Evolutionary conservation across 106 monocot species (phyloP), one percentile per base, ranked within the genome.

Genomic region (Dendrobium catenatum): DNA sequence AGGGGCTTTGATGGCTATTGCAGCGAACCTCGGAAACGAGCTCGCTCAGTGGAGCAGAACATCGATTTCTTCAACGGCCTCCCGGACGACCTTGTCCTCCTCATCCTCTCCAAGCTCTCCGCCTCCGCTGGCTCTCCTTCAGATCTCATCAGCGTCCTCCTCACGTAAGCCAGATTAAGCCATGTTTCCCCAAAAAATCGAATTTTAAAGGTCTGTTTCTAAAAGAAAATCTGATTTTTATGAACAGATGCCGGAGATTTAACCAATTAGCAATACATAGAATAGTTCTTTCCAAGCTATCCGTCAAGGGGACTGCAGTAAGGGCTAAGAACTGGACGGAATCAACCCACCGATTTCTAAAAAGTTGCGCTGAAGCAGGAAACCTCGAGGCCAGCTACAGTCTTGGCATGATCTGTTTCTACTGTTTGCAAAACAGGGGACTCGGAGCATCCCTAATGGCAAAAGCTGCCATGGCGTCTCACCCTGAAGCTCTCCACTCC

Each of bases 31-130:
- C 68, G 83, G 55, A 51, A 70, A 61, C 33, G 51, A 22, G 55
- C 79, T 48, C 59, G 46, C 4, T 43, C 42, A 15, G 7, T 16
- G 26, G 77, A 37, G 2, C 6, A 73, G 41, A 80, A 72, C 20
- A 61, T 49, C 19, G 76, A 76, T 76, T 76, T 76, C 49, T 88
- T 95, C 75, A 86, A 88, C 15, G 61, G 68, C 3, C 58, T 95
- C 10, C 92, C 90, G 13, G 95, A 95, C 31, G 95, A 92, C 70
- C 82, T 95, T 67, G 87, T 92, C 6, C 66, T 89, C 10, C 76
- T 42, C 29, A 79, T 95, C 55, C 84, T 95, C 78, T 82, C 77
- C 80, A 82, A 79, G 70, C 79, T 95, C 49, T 73, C 83, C 77
- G 73, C 90, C 76, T 56, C 84, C 26, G 92, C 90, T 4, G 6